phyloP scores from a whole-genome alignment of 805 yeast genomes.

The Cyberlindnera maritima region DNA sequence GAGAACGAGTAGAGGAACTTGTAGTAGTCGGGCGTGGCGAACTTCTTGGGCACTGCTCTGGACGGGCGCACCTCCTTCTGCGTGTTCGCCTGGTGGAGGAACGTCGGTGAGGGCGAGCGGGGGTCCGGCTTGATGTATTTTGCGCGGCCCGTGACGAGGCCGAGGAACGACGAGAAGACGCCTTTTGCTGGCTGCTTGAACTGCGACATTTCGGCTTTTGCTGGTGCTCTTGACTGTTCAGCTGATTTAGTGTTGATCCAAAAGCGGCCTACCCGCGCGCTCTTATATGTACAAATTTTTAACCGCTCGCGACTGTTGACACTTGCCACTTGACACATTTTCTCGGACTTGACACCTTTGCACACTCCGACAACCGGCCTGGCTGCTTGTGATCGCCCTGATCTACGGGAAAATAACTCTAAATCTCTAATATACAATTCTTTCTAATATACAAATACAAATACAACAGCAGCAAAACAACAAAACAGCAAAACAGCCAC shows the following conservation, averaged over 20 bases:
- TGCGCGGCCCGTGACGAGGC: constrained; percentile 4
- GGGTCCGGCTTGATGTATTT: constrained; percentile 4
- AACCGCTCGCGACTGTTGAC: neutral
- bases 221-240: too few relatives aligned
- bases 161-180: constrained; percentile 2
- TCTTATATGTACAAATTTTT: too few relatives aligned
- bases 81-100: constrained; percentile 5
- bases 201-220: neutral
- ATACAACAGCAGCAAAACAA: neutral
- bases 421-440: too few relatives aligned
- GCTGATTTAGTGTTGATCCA: too few relatives aligned
- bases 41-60: constrained; percentile 10
- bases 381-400: too few relatives aligned
- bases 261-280: too few relatives aligned
- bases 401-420: too few relatives aligned
- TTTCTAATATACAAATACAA: constrained; percentile 7
- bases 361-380: neutral
- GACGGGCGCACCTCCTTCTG: neutral
- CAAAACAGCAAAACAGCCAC: neutral
- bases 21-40: constrained; percentile 33
- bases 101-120: constrained; percentile 10
- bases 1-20: constrained; percentile 44
- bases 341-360: neutral
- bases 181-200: constrained; percentile 1
- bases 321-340: too few relatives aligned